Base-by-base conservation (phyloP, 1,284 basidiomycete genomes). In the Vanrija pseudolonga region DNA sequence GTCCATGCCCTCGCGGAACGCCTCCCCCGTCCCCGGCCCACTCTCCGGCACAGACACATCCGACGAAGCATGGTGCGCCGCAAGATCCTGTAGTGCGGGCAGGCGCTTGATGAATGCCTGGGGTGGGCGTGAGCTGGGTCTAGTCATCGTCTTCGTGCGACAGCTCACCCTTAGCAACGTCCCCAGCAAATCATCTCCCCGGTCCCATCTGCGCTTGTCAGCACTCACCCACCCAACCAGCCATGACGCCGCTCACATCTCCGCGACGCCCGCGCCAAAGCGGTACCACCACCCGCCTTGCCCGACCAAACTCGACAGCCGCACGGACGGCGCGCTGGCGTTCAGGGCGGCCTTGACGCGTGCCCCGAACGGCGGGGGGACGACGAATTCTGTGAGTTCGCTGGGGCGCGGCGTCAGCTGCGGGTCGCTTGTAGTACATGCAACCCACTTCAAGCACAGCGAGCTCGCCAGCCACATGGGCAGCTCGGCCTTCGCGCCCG, bases 251-350 rank as follows among this genome's bases (percentile, higher is more conserved):
- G 42, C 57, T 53, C 37, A 57, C 53, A 56, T 58, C 19, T 36
- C 84, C 76, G 86, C 87, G 56, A 93, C 84, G 63, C 84, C 84
- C 67, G 85, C 84, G 14, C 91, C 91, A 71, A 91, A 92, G 3
- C 85, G 85, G 71, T 94, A 95, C 91, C 91, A 95, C 63, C 85
- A 77, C 4, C 89, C 88, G 7, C 88, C 88, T n/a, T 85, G 84
- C 6, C 91, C 91, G 4, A 94, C 89, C 3, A 92, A 82, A 36
- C 81, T 82, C 4, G 87, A 84, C 4, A 94, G 79, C 51, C 84
- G 85, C 51, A 95, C 90, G 59, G 87, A 89, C 22, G 83, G 81
- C 12, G 90, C 81, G 50, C 90, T 88, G 12, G 91, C 91, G 61
- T 86, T 90, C 50, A 94, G 79, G 2, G 91, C 91, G 56, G 90